Percentiles rank a stretch among this genome's conserved stretches.
phyloP scores from a whole-genome alignment of 2,329 filamentous ascomycete species.

The Talaromyces verruculosus region DNA sequence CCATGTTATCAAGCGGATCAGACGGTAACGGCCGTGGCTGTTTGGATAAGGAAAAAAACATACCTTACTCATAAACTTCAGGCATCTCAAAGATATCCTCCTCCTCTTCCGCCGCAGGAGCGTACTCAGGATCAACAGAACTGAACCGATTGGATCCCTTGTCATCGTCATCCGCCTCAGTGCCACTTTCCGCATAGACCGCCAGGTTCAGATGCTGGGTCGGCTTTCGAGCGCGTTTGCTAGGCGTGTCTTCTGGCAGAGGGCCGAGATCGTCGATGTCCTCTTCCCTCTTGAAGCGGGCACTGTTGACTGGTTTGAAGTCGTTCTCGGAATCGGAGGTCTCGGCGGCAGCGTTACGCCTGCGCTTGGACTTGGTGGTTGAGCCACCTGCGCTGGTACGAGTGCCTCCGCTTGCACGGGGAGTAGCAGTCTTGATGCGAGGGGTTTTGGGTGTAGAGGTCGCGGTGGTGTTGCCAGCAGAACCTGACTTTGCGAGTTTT shows the following conservation, averaged over 20 bases:
- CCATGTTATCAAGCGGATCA: background rate
- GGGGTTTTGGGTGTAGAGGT: background rate
- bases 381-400: background rate
- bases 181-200: background rate
- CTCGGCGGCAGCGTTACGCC: background rate
- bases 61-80: background rate
- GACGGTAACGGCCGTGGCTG: too few relatives aligned
- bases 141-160: background rate
- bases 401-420: background rate
- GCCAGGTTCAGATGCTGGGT: slow-evolving; percentile 10
- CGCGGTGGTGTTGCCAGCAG: background rate
- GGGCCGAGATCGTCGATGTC: background rate
- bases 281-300: background rate
- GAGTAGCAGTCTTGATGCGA: background rate
- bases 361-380: slow-evolving; percentile 7
- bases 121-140: slow-evolving; percentile 6
- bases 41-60: background rate
- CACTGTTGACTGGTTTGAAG: background rate
- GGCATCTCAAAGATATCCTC: background rate
- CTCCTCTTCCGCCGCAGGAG: background rate
- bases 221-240: slow-evolving; percentile 13
- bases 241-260: background rate
- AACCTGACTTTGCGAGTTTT: slow-evolving; percentile 1
- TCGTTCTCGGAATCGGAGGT: background rate
- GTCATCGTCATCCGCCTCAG: background rate